Conservation (phyloP, 176 grass and related monocot species). For the Otatea glauca region DNA sequence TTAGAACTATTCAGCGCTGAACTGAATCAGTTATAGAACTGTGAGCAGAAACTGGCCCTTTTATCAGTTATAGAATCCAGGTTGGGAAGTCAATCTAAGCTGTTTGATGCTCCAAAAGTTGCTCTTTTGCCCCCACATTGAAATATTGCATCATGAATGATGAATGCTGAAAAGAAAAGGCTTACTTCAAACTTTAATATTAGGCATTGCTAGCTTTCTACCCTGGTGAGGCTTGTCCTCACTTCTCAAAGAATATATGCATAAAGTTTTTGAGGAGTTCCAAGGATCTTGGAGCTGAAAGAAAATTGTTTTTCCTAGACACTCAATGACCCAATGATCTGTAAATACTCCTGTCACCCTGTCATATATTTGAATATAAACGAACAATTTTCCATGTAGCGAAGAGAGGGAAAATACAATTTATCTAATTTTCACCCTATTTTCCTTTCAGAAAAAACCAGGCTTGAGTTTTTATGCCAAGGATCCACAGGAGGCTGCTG, state of each 20-base stretch:
- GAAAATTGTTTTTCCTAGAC: conserved; percentile 15
- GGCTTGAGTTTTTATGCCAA: conserved; percentile 80
- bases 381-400: background rate
- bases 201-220: background rate
- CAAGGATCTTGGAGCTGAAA: conserved; percentile 18
- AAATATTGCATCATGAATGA: background rate
- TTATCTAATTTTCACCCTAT: conserved; percentile 33
- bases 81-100: background rate
- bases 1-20: conserved; percentile 11
- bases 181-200: background rate
- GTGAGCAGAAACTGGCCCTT: background rate
- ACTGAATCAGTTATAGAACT: background rate
- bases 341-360: conserved; percentile 15
- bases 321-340: conserved; percentile 6
- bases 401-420: conserved; percentile 1
- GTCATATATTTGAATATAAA: conserved; percentile 38
- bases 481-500: conserved; percentile 83
- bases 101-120: conserved; percentile 21
- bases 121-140: background rate
- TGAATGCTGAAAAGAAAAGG: background rate
- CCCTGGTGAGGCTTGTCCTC: conserved; percentile 21
- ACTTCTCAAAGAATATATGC: conserved; percentile 10
- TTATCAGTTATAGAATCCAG: background rate
- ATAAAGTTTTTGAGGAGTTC: conserved; percentile 26
- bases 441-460: conserved; percentile 69